These are phyloP conservation scores for Barnettozyma californica DNA, from an alignment of 805 yeast genomes.

Conservation along the genomic window DNA sequence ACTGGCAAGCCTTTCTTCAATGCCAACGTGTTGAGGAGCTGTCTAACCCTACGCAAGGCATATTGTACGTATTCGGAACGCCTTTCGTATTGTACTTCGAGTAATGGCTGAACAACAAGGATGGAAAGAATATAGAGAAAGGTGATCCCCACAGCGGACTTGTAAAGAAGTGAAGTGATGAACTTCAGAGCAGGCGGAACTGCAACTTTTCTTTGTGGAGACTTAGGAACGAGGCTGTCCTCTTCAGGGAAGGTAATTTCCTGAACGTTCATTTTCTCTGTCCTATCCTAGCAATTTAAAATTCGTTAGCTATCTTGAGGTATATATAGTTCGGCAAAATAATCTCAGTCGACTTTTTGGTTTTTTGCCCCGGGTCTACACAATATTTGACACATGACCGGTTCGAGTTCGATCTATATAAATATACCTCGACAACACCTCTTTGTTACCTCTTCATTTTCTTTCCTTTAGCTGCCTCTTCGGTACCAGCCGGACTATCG, in stretches of 20 bases:
- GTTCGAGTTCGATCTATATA: too few species aligned
- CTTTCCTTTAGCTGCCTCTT: not conserved
- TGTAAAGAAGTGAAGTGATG: slow-evolving; percentile 27
- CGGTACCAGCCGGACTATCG: not conserved
- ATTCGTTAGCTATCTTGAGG: too few species aligned
- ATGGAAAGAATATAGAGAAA: slow-evolving; percentile 29
- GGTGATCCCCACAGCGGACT: slow-evolving; percentile 31
- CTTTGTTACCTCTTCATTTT: not conserved
- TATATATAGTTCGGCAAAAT: not conserved
- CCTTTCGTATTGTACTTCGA: slow-evolving; percentile 34
- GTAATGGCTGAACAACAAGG: slow-evolving; percentile 35
- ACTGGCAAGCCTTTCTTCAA: slow-evolving; percentile 32
- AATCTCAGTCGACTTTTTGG: too few species aligned
- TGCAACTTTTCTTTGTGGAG: not conserved
- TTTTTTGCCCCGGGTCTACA: not conserved
- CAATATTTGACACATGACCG: too few species aligned
- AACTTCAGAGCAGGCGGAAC: slow-evolving; percentile 23
- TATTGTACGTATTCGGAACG: slow-evolving; percentile 30
- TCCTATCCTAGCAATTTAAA: not conserved
- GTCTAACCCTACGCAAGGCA: slow-evolving; percentile 27
- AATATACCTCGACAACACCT: not conserved
- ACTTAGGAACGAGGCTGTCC: slow-evolving; percentile 1
- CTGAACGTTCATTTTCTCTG: slow-evolving; percentile 4
- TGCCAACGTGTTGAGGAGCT: slow-evolving; percentile 25
- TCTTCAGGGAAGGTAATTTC: slow-evolving; percentile 22